These are phyloP conservation scores for Lactarius trivialis DNA, from an alignment of 768 basidiomycete species.

Conservation along the genomic window DNA sequence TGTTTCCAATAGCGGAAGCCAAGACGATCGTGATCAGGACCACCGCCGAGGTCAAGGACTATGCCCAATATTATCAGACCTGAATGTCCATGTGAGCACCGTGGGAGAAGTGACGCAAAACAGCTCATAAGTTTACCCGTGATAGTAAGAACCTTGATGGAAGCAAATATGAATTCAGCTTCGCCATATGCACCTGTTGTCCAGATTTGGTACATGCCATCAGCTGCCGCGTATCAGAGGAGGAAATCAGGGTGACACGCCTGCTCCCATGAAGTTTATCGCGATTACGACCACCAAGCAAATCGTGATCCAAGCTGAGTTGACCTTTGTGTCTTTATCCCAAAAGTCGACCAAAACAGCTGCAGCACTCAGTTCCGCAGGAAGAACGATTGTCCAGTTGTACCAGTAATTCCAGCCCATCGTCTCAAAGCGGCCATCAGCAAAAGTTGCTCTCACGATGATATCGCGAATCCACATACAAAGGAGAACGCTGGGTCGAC, in stretches of 20 bases:
- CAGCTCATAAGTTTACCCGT: constrained; percentile 35
- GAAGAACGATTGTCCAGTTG: constrained; percentile 60
- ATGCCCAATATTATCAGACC: constrained; percentile 49
- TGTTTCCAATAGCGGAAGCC: constrained; percentile 80
- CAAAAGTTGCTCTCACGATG: too few relatives aligned
- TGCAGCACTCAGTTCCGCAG: constrained; percentile 68
- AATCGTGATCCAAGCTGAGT: constrained; percentile 76
- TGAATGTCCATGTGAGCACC: constrained; percentile 6
- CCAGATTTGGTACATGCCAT: not conserved
- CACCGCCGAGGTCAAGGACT: constrained; percentile 84
- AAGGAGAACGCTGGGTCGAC: constrained; percentile 70
- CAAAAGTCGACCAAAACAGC: constrained; percentile 75
- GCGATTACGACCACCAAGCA: constrained; percentile 64
- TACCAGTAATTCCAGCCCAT: constrained; percentile 51
- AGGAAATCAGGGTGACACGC: not conserved
- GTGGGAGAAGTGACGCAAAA: constrained; percentile 40
- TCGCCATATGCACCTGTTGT: constrained; percentile 66
- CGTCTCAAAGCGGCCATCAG: constrained; percentile 19
- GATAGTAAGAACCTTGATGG: constrained; percentile 88
- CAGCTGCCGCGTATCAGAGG: not conserved
- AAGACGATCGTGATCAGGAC: constrained; percentile 66
- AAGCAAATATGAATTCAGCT: constrained; percentile 82
- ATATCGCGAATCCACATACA: constrained; percentile 1
- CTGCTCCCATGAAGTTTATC: constrained; percentile 17
- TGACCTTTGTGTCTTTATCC: constrained; percentile 46